Conservation (phyloP, 2,329 filamentous ascomycete genomes). For the Alternaria sp. region DNA sequence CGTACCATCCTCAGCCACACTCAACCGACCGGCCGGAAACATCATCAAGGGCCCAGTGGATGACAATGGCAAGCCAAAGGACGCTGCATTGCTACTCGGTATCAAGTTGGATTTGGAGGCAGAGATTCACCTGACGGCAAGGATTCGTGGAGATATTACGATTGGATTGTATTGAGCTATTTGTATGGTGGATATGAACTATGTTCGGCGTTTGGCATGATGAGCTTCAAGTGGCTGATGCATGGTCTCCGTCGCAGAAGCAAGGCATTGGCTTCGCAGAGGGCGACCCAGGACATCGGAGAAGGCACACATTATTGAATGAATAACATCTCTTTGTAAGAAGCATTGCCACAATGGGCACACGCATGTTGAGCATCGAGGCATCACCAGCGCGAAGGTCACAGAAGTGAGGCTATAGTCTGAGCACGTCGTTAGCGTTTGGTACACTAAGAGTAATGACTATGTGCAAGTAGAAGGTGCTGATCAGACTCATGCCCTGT, state of each 20-base stretch:
- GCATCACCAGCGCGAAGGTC: neutral
- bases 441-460: neutral
- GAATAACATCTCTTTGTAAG: neutral
- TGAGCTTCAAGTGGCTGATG: neutral
- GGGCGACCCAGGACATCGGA: neutral
- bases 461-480: conserved; percentile 1
- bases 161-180: conserved; percentile 64
- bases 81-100: conserved; percentile 66
- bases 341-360: neutral
- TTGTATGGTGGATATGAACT: neutral
- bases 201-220: neutral
- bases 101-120: conserved; percentile 72
- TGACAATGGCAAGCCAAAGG: conserved; percentile 66
- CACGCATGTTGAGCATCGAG: neutral
- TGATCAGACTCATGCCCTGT: conserved; percentile 67
- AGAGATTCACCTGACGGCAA: conserved; percentile 68
- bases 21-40: conserved; percentile 51
- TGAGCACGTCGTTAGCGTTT: conserved; percentile 18
- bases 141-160: conserved; percentile 68
- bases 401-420: neutral
- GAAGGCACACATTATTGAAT: neutral
- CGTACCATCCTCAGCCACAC: conserved; percentile 51
- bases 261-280: neutral
- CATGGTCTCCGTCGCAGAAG: neutral
- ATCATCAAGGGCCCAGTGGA: conserved; percentile 67